Evolutionary conservation across 2,329 filamentous ascomycete species (phyloP).

Genomic region (Aspergillus sp.): DNA sequence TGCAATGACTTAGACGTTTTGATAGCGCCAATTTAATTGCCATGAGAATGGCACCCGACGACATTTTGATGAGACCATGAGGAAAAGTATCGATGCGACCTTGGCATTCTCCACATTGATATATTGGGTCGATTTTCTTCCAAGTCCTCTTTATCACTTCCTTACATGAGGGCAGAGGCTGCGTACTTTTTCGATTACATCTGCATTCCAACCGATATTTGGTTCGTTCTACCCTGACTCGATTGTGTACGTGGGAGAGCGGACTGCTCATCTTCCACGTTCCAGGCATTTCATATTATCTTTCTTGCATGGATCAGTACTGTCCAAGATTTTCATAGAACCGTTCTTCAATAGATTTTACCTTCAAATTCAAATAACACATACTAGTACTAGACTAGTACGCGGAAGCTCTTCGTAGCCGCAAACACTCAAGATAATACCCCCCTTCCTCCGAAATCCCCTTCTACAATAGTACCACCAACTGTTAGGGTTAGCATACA

Average conservation of each 20-base stretch:
- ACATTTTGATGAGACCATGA: conserved; percentile 39
- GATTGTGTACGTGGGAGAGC: conserved; percentile 6
- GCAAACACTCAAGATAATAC: background rate
- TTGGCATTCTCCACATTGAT: conserved; percentile 23
- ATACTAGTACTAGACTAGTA: background rate
- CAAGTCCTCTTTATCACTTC: conserved; percentile 9
- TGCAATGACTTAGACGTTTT: conserved; percentile 60
- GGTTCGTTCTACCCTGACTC: conserved; percentile 17
- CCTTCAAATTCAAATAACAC: background rate
- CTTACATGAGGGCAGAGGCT: conserved; percentile 12
- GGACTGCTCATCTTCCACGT: conserved; percentile 2
- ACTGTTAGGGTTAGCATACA: background rate
- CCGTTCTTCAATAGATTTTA: conserved; percentile 14
- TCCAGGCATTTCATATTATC: conserved; percentile 8
- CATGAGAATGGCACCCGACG: conserved; percentile 22
- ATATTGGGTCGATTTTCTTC: conserved; percentile 20
- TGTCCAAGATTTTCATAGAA: conserved; percentile 17
- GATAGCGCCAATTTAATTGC: conserved; percentile 15
- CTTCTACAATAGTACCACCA: too few species aligned
- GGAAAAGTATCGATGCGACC: conserved; percentile 24
- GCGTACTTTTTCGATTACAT: conserved; percentile 12
- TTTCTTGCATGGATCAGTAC: conserved; percentile 7
- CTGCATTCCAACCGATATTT: conserved; percentile 13
- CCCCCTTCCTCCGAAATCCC: background rate
- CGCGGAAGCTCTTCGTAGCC: background rate